Percentiles rank a stretch among this genome's conserved stretches.
Evolutionary conservation across 78 protist genomes (phyloP).

Genomic region (Emiliania huxleyi): DNA sequence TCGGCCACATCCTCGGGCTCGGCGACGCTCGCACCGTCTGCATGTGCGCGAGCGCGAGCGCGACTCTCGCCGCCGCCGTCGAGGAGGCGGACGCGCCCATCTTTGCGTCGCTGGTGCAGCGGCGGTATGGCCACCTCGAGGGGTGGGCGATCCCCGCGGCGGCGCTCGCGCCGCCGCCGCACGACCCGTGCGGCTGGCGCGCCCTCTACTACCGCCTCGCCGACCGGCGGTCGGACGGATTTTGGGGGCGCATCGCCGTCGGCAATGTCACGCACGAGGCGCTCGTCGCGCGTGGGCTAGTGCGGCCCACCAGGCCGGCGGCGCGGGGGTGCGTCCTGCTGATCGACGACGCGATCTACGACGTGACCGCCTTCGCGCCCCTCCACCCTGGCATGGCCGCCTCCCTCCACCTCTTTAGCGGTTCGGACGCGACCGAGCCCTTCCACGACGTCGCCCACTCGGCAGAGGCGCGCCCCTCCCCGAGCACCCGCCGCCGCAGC

Average conservation of each 20-base stretch:
- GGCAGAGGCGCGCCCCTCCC: too few species aligned
- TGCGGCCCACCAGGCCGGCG: not conserved
- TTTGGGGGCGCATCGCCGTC: not conserved
- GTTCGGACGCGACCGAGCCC: not conserved
- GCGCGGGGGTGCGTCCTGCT: not conserved
- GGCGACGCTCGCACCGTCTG: too few species aligned
- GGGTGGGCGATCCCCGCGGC: not conserved
- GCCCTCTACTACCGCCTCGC: not conserved
- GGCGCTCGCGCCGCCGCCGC: not conserved
- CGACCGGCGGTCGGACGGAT: not conserved
- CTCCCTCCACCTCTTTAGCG: not conserved
- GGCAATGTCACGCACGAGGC: not conserved
- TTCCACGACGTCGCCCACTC: not conserved
- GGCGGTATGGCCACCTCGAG: not conserved
- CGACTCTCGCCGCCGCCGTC: not conserved
- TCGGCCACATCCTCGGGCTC: too few species aligned
- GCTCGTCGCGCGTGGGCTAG: not conserved
- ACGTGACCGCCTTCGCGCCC: not conserved
- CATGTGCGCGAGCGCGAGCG: too few species aligned
- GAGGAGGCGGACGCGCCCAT: not conserved
- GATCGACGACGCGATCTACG: not conserved
- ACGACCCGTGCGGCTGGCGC: not conserved
- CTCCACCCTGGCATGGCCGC: not conserved
- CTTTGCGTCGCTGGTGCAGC: not conserved
- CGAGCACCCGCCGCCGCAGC: too few species aligned